Evolutionary conservation across 805 yeast genomes (phyloP).

Genomic region (Candida insectorum): DNA sequence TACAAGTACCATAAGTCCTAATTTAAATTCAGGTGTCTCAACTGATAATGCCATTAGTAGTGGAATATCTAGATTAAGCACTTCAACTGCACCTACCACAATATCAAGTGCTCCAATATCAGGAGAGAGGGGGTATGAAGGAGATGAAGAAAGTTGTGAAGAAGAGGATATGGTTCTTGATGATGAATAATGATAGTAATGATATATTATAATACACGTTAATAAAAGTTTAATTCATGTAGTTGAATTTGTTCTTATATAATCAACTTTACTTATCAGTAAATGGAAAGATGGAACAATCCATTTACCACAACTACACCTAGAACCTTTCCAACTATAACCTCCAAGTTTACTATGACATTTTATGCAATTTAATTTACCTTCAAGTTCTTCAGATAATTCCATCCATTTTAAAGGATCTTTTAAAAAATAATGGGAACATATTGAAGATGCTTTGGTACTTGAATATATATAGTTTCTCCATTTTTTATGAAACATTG

Average conservation of each 20-base stretch:
- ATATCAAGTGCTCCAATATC: neutral
- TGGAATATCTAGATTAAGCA: no score
- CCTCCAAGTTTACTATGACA: constrained; percentile 87
- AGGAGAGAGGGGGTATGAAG: neutral
- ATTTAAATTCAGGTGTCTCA: no score
- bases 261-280: constrained; percentile 76
- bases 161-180: constrained; percentile 44
- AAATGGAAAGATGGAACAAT: constrained; percentile 87
- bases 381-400: constrained; percentile 72
- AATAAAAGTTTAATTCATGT: no score
- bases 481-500: constrained; percentile 62
- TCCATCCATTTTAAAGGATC: constrained; percentile 96
- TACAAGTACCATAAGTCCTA: constrained; percentile 13
- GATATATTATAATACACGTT: no score
- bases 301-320: constrained; percentile 96
- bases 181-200: constrained; percentile 21
- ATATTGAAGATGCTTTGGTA: constrained; percentile 53
- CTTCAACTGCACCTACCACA: no score
- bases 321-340: constrained; percentile 89
- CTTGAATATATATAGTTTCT: constrained; percentile 57
- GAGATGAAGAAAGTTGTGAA: constrained; percentile 1
- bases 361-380: constrained; percentile 70
- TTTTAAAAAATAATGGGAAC: constrained; percentile 75
- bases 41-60: neutral
- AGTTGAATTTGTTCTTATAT: constrained; percentile 36